phyloP scores from a whole-genome alignment of 192 early-diverging fungal species.

The Linnemannia zychae region DNA sequence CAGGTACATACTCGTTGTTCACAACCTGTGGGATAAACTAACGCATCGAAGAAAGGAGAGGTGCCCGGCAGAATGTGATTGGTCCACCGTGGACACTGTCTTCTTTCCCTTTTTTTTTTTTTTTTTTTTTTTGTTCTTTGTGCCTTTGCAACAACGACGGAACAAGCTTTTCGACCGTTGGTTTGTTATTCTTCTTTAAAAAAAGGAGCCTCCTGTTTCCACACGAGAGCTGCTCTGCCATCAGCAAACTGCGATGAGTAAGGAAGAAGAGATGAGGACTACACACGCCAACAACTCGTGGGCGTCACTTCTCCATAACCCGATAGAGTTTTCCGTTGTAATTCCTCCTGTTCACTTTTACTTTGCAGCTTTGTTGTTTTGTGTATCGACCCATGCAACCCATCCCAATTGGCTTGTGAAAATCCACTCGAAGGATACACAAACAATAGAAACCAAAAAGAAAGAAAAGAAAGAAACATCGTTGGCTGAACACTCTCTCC shows the following conservation, averaged over 20 bases:
- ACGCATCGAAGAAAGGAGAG: neutral
- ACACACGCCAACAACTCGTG: no score
- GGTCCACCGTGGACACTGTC: neutral
- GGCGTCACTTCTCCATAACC: neutral
- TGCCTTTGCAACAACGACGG: neutral
- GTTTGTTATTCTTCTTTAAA: neutral
- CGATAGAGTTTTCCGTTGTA: slow-evolving; percentile 6
- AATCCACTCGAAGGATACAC: slow-evolving; percentile 5
- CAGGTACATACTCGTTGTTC: slow-evolving; percentile 14
- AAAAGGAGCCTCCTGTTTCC: neutral
- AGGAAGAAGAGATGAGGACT: neutral
- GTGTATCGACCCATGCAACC: neutral
- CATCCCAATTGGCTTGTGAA: slow-evolving; percentile 7
- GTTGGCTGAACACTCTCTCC: neutral
- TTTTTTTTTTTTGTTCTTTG: neutral
- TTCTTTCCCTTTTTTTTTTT: neutral
- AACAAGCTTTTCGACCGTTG: neutral
- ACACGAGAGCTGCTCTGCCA: no score
- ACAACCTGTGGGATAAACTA: neutral
- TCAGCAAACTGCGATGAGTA: neutral
- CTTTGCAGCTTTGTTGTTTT: neutral
- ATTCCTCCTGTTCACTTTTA: neutral
- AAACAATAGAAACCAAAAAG: neutral
- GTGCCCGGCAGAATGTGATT: neutral
- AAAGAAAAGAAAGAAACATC: neutral